Base-by-base conservation (phyloP, 2,329 filamentous ascomycete species). In the Calonectria naviculata region DNA sequence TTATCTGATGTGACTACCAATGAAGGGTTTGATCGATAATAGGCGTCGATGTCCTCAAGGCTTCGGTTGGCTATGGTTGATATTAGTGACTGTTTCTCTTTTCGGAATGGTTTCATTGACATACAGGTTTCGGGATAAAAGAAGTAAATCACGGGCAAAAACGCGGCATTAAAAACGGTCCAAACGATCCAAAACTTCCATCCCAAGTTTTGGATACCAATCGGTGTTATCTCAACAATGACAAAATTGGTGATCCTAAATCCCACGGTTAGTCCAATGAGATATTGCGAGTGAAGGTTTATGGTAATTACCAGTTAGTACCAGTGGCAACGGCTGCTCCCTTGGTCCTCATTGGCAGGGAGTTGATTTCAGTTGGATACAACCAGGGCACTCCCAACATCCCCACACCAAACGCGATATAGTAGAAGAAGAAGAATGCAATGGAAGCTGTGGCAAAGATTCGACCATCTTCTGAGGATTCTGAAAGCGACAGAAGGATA, bases 161-260 rank as follows among this genome's bases (percentile, higher is more conserved):
- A 88, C 4, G 81, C 73, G 54, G 84, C 82, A 76, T 86, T 87
- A 67, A 88, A 84, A 17, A 86, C 82, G 2, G 85, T 83, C 82
- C 85, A 90, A 64, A 90, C 84, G 38, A 90, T 84, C 80, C 85
- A 90, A 76, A 87, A 89, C 44, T 83, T 84, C 83, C 86, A 90
- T 1, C 84, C 84, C 0, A 90, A 81, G 24, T 85, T 86, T 21
- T 84, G 77, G 61, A 83, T 83, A 5, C 78, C 81, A 13, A 80
- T 78, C 0, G 83, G 81, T 0, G 82, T 84, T 62, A 84, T 81
- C 58, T 83, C 74, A 19, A 83, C 82, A 13, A 83, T 71, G 15
- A 79, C 73, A 15, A 76, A 78, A 38, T 78, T 79, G 44, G 73
- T 76, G 26, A 78, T 75, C 78, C 78, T 71, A 12, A 1, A 2